These are phyloP conservation scores for Fusarium sp. DNA, from an alignment of 2,329 filamentous ascomycete genomes.

Conservation along the genomic window DNA sequence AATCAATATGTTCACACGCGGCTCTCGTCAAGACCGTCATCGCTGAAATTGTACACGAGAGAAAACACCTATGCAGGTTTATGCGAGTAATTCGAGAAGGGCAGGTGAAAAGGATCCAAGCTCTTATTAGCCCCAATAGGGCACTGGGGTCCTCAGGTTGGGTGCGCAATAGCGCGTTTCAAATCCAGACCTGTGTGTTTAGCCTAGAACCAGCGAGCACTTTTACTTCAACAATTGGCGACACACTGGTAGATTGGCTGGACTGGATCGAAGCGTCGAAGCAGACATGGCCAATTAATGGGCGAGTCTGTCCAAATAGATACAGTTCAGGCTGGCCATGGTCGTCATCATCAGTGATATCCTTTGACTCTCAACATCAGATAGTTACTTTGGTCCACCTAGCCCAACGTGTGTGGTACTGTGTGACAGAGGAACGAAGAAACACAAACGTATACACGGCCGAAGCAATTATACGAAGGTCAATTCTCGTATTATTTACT, in stretches of 20 bases:
- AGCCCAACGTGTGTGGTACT: not conserved
- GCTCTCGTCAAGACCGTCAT: not conserved
- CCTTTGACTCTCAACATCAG: conserved; percentile 5
- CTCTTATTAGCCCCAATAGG: not conserved
- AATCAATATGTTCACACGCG: not conserved
- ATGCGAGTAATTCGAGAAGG: conserved; percentile 20
- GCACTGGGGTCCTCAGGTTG: conserved; percentile 25
- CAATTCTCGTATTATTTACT: conserved; percentile 10
- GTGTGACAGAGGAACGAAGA: conserved; percentile 14
- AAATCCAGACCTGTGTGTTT: conserved; percentile 19
- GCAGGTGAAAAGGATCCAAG: conserved; percentile 13
- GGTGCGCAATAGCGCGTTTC: conserved; percentile 37
- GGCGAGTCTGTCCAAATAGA: not conserved
- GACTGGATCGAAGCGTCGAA: conserved; percentile 3
- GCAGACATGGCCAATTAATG: conserved; percentile 18
- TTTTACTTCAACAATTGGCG: conserved; percentile 17
- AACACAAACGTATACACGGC: conserved; percentile 5
- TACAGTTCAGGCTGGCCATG: conserved; percentile 7
- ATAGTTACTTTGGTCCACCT: not conserved
- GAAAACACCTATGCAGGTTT: not conserved
- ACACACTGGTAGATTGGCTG: not conserved
- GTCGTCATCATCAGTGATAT: not conserved
- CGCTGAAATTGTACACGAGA: not conserved
- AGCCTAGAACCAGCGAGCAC: conserved; percentile 2
- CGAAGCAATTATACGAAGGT: conserved; percentile 4